Conservation (phyloP, 2,329 filamentous ascomycete species). For the Simplicillium sp. region DNA sequence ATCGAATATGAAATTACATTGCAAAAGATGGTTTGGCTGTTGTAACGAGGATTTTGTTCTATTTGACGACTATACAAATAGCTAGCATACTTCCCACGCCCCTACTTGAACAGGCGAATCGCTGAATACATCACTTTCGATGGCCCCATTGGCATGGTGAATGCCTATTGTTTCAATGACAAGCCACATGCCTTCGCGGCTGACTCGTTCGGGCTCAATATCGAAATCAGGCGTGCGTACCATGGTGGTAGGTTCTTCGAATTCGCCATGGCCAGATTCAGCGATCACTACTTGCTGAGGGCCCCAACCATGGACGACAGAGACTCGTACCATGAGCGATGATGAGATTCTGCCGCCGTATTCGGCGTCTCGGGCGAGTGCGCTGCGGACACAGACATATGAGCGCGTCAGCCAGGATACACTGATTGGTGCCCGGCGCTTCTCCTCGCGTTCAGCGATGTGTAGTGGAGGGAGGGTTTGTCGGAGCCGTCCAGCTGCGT, state of each 20-base stretch:
- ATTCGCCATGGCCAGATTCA: slow-evolving; percentile 62
- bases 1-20: no score
- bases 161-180: slow-evolving; percentile 73
- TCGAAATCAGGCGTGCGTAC: slow-evolving; percentile 68
- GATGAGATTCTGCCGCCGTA: slow-evolving; percentile 21
- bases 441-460: slow-evolving; percentile 33
- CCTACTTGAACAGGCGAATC: slow-evolving; percentile 34
- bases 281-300: slow-evolving; percentile 57
- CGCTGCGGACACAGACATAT: slow-evolving; percentile 21
- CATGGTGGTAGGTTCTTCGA: slow-evolving; percentile 56
- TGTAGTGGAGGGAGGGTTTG: slow-evolving; percentile 47
- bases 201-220: slow-evolving; percentile 53
- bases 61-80: slow-evolving; percentile 1
- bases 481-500: slow-evolving; percentile 66
- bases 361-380: slow-evolving; percentile 15
- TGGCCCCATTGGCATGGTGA: slow-evolving; percentile 25
- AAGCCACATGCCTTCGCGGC: slow-evolving; percentile 59
- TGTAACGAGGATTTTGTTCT: no score
- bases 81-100: slow-evolving; percentile 27
- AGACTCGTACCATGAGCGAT: slow-evolving; percentile 54
- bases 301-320: slow-evolving; percentile 63
- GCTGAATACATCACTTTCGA: slow-evolving; percentile 44
- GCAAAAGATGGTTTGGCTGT: no score
- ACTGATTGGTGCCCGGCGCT: slow-evolving; percentile 28
- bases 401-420: slow-evolving; percentile 47